A percentile compares a stretch with the other conserved stretches of the same genome.
Evolutionary conservation across 306 rosid species (phyloP).

Genomic region (Parietaria judaica): DNA sequence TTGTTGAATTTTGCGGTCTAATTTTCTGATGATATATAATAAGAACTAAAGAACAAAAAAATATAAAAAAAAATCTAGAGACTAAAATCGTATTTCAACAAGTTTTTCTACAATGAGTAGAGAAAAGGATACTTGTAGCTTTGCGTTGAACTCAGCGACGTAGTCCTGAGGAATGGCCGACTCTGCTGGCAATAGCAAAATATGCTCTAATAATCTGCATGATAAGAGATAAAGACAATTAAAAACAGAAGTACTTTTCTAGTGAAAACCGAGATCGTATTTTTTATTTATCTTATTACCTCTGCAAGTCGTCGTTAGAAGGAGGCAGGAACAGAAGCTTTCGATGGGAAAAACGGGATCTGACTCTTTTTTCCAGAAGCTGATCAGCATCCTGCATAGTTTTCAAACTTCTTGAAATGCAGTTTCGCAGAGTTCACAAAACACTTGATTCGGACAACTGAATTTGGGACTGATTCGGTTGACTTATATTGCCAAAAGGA

Average conservation of each 20-base stretch:
- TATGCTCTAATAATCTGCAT: conserved; percentile 63
- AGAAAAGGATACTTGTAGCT: conserved; percentile 72
- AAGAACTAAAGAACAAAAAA: too few species aligned
- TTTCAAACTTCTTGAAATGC: conserved; percentile 7
- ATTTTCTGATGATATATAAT: too few species aligned
- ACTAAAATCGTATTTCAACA: too few species aligned
- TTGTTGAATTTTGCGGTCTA: too few species aligned
- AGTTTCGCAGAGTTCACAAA: neutral
- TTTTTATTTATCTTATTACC: conserved; percentile 27
- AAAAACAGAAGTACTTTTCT: conserved; percentile 8
- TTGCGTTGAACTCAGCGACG: conserved; percentile 50
- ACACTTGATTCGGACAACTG: neutral
- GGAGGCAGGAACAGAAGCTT: conserved; percentile 81
- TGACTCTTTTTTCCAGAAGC: conserved; percentile 88
- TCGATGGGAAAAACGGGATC: conserved; percentile 93
- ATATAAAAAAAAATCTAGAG: too few species aligned
- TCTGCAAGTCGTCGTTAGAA: conserved; percentile 45
- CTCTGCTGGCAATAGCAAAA: conserved; percentile 59
- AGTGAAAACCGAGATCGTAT: neutral
- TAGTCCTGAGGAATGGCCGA: conserved; percentile 61
- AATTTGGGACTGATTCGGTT: neutral
- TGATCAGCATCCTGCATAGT: conserved; percentile 85
- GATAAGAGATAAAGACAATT: conserved; percentile 18
- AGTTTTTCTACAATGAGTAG: too few species aligned
- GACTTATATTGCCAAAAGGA: too few species aligned